Percentiles rank a stretch among this genome's conserved stretches.
These are phyloP conservation scores for Talaromyces verruculosus DNA, from an alignment of 2,329 filamentous ascomycete genomes.

Conservation along the genomic window DNA sequence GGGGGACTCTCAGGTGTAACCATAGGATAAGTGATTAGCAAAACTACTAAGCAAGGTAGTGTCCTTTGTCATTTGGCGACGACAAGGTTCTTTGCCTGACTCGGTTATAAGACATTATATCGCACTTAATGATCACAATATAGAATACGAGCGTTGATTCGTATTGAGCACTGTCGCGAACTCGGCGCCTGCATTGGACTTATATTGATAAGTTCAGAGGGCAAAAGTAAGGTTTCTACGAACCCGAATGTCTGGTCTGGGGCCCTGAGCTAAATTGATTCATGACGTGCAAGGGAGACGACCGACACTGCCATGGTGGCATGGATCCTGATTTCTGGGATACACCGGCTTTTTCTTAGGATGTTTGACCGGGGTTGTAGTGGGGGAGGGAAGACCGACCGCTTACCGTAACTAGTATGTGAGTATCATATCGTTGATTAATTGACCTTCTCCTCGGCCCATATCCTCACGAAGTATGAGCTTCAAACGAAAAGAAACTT, in stretches of 20 bases:
- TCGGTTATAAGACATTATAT: background rate
- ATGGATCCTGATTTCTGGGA: background rate
- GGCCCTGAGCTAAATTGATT: background rate
- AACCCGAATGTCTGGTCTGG: slow-evolving; percentile 6
- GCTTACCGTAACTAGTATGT: background rate
- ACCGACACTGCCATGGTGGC: background rate
- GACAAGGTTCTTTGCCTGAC: background rate
- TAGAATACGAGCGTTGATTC: background rate
- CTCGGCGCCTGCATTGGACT: background rate
- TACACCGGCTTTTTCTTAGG: background rate
- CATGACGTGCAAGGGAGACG: background rate
- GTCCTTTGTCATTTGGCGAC: background rate
- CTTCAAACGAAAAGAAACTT: background rate
- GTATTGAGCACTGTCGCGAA: background rate
- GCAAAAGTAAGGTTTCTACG: background rate
- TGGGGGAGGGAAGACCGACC: background rate
- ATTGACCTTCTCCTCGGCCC: background rate
- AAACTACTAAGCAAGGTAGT: background rate
- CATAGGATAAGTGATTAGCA: background rate
- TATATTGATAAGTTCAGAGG: background rate
- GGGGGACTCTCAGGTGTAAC: background rate
- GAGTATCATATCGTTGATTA: background rate
- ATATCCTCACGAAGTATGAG: background rate
- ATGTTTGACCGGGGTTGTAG: slow-evolving; percentile 3
- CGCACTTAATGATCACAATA: background rate